Conservation (phyloP, 2,329 filamentous ascomycete species). For the Thielaviopsis cerberus region DNA sequence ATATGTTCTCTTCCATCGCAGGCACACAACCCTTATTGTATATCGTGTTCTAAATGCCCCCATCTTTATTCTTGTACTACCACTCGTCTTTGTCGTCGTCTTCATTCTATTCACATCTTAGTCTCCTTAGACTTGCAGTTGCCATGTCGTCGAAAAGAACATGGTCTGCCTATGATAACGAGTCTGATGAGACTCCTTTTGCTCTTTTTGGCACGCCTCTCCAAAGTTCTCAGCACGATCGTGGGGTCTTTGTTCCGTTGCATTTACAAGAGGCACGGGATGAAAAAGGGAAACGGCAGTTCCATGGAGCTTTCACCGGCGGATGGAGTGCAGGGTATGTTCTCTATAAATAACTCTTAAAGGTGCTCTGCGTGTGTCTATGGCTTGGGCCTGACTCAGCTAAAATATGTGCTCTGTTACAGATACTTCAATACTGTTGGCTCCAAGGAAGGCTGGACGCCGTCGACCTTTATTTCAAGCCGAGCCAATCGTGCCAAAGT, state of each 20-base stretch:
- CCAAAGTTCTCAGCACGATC: slow-evolving; percentile 65
- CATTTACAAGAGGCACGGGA: slow-evolving; percentile 98
- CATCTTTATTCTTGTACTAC: background rate
- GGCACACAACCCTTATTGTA: background rate
- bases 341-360: background rate
- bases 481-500: slow-evolving; percentile 48
- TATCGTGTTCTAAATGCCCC: background rate
- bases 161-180: slow-evolving; percentile 59
- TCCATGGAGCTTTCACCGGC: slow-evolving; percentile 92
- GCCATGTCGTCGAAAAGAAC: slow-evolving; percentile 64
- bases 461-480: slow-evolving; percentile 79
- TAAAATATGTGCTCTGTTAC: slow-evolving; percentile 14
- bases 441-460: slow-evolving; percentile 95
- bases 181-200: slow-evolving; percentile 53
- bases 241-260: slow-evolving; percentile 81
- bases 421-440: slow-evolving; percentile 97
- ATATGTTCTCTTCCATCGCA: background rate
- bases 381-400: slow-evolving; percentile 1
- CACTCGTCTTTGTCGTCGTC: background rate
- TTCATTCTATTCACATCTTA: background rate
- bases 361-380: background rate
- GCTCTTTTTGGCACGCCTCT: slow-evolving; percentile 71
- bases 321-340: slow-evolving; percentile 79
- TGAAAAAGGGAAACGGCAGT: slow-evolving; percentile 70
- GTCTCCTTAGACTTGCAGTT: background rate